Conservation (phyloP, 2,329 filamentous ascomycete species). For the Alternaria metachromatica region DNA sequence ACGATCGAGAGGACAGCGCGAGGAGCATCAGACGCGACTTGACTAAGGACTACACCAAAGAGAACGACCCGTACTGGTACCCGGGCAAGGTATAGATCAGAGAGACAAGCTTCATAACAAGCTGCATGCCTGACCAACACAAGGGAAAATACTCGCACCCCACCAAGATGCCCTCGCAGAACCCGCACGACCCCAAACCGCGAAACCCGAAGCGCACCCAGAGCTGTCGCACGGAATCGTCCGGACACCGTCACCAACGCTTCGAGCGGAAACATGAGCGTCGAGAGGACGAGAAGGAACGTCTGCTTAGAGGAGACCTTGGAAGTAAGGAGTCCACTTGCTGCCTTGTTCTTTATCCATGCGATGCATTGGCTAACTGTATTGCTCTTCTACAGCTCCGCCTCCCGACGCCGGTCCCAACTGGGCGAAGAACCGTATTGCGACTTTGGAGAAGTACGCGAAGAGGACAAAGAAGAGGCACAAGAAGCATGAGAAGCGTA, state of each 20-base stretch:
- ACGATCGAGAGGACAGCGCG: background rate
- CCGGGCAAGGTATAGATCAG: background rate
- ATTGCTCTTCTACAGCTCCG: background rate
- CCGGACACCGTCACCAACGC: background rate
- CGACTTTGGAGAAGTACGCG: conserved; percentile 1
- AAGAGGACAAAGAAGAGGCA: conserved; percentile 1
- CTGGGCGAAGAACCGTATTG: conserved; percentile 11
- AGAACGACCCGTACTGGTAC: background rate
- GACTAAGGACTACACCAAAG: background rate
- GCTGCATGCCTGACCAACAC: background rate
- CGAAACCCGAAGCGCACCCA: conserved; percentile 1
- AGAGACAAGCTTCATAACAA: background rate
- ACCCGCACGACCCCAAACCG: background rate
- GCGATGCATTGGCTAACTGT: background rate
- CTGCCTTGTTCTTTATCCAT: background rate
- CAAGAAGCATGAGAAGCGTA: conserved; percentile 5
- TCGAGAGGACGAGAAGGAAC: conserved; percentile 1
- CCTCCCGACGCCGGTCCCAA: conserved; percentile 5
- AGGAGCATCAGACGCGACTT: background rate
- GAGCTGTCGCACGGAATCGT: background rate
- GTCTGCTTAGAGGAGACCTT: background rate
- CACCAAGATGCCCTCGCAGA: background rate
- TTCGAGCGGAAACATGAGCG: conserved; percentile 3
- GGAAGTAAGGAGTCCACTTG: background rate
- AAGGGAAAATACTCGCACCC: conserved; percentile 1